phyloP scores from a whole-genome alignment of 1,139 yeast species.

The Yamadazyma sp. region DNA sequence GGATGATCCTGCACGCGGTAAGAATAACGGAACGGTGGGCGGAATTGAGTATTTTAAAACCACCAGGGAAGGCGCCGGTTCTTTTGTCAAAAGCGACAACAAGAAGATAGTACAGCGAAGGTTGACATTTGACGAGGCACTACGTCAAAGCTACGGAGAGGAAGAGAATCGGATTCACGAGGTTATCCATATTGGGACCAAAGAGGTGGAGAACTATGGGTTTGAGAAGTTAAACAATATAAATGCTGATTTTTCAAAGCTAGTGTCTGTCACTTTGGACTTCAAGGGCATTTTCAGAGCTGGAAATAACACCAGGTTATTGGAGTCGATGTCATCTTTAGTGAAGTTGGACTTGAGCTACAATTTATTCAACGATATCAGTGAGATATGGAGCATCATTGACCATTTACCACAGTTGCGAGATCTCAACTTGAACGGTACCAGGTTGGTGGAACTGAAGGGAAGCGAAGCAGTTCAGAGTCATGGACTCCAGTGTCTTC shows the following conservation, averaged over 20 bases:
- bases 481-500: slow-evolving; percentile 20
- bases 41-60: slow-evolving; percentile 60
- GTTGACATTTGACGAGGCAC: slow-evolving; percentile 45
- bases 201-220: slow-evolving; percentile 62
- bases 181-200: slow-evolving; percentile 49
- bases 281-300: slow-evolving; percentile 21
- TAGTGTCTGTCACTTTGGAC: slow-evolving; percentile 53
- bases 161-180: slow-evolving; percentile 20
- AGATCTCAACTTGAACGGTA: slow-evolving; percentile 62
- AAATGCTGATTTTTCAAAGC: slow-evolving; percentile 46
- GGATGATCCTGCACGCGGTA: slow-evolving; percentile 73
- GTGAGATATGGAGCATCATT: slow-evolving; percentile 38
- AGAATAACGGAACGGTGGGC: slow-evolving; percentile 71
- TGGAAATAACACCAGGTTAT: neutral
- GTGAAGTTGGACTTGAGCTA: slow-evolving; percentile 58
- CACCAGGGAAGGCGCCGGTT: slow-evolving; percentile 44
- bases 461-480: slow-evolving; percentile 26
- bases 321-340: slow-evolving; percentile 17
- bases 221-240: slow-evolving; percentile 52
- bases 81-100: slow-evolving; percentile 58
- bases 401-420: slow-evolving; percentile 33
- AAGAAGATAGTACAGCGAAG: slow-evolving; percentile 24
- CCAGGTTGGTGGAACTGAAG: slow-evolving; percentile 43
- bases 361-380: slow-evolving; percentile 51
- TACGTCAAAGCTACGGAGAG: slow-evolving; percentile 48